These are phyloP conservation scores for Smallanthus sonchifolius DNA, from an alignment of 129 eudicot genomes.

Conservation along the genomic window DNA sequence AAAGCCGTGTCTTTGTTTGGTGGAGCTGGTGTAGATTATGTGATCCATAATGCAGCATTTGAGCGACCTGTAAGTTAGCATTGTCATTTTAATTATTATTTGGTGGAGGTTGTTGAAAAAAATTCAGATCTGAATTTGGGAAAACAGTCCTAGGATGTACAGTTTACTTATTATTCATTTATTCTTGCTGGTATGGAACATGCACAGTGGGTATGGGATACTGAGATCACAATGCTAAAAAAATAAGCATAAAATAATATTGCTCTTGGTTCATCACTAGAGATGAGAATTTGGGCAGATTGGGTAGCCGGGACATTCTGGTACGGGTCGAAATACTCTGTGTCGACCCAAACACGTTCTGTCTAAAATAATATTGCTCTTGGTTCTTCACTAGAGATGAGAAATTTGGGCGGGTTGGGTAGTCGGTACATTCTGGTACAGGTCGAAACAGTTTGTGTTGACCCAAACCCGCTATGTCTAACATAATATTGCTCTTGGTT, in stretches of 20 bases:
- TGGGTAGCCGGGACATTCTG: background rate
- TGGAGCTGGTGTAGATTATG: constrained; percentile 77
- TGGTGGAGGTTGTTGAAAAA: background rate
- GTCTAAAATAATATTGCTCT: background rate
- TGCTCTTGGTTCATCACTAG: background rate
- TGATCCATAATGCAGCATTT: constrained; percentile 93
- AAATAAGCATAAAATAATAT: background rate
- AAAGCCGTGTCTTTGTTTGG: constrained; percentile 75
- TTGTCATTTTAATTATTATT: background rate
- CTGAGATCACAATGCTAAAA: background rate
- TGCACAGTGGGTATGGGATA: background rate
- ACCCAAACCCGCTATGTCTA: background rate
- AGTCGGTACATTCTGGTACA: background rate
- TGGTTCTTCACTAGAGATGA: background rate
- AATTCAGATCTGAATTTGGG: background rate
- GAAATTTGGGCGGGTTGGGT: background rate
- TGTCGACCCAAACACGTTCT: background rate
- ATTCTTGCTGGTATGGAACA: constrained; percentile 6
- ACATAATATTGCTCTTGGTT: background rate
- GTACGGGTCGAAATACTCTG: background rate
- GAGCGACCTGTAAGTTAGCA: constrained; percentile 81
- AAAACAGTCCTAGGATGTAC: background rate
- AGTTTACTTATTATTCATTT: constrained; percentile 1
- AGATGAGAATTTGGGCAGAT: background rate
- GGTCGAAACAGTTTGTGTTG: background rate